phyloP scores from a whole-genome alignment of 192 early-diverging fungal genomes.

The Backusella mclennaniae region DNA sequence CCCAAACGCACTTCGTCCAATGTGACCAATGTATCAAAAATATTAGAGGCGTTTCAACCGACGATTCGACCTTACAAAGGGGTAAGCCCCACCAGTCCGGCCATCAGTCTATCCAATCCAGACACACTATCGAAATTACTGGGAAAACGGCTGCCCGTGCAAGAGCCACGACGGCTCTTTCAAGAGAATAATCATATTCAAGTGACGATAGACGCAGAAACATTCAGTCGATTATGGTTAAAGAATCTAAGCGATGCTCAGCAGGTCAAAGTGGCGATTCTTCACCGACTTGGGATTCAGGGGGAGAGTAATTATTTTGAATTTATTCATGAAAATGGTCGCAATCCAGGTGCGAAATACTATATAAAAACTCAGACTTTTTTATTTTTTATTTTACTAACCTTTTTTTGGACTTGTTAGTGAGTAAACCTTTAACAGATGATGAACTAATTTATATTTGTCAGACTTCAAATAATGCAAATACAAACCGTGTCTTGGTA shows the following conservation, averaged over 20 bases:
- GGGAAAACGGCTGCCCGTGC: neutral
- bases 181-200: conserved; percentile 7
- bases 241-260: neutral
- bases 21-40: conserved; percentile 10
- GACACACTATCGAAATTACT: neutral
- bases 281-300: neutral
- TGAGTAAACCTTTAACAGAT: conserved; percentile 8
- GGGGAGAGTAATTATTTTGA: conserved; percentile 1
- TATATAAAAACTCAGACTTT: neutral
- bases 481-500: conserved; percentile 20
- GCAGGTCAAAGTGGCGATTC: conserved; percentile 11
- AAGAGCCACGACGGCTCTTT: neutral
- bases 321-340: conserved; percentile 14
- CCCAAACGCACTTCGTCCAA: conserved; percentile 24
- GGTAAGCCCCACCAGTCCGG: neutral
- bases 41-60: conserved; percentile 14
- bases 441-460: conserved; percentile 28
- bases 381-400: neutral
- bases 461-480: conserved; percentile 21
- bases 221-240: conserved; percentile 11
- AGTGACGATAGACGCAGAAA: conserved; percentile 18
- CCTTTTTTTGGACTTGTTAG: neutral
- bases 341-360: neutral
- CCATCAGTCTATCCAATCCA: neutral
- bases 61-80: neutral